A percentile compares a stretch with the other conserved stretches of the same genome.
These are phyloP conservation scores for Biscogniauxia sp. DNA, from an alignment of 2,329 filamentous ascomycete genomes.

Conservation along the genomic window DNA sequence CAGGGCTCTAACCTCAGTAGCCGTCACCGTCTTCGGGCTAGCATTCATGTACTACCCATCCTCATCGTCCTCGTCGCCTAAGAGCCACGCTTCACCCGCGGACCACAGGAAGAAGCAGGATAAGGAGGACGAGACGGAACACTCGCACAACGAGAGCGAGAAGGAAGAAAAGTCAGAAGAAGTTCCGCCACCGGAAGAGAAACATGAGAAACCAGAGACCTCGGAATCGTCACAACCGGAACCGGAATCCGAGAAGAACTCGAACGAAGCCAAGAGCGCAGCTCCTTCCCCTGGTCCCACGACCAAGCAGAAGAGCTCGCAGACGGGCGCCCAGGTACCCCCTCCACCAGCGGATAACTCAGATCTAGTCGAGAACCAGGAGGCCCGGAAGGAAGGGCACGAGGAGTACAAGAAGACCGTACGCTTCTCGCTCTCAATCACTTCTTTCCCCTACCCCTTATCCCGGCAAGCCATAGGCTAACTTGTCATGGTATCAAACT, in stretches of 20 bases:
- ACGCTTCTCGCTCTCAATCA: background rate
- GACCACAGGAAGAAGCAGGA: constrained; percentile 2
- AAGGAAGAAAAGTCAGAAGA: background rate
- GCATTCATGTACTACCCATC: constrained; percentile 19
- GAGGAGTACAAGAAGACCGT: constrained; percentile 23
- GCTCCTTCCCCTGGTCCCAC: constrained; percentile 1
- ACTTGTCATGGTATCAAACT: background rate
- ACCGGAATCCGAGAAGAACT: background rate
- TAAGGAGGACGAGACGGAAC: background rate
- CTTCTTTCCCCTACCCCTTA: background rate
- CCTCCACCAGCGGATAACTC: constrained; percentile 18
- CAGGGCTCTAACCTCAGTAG: constrained; percentile 25
- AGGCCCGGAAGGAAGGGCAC: constrained; percentile 22
- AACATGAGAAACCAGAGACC: background rate
- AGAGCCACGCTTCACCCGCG: background rate
- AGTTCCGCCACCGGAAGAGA: background rate
- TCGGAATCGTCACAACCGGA: background rate
- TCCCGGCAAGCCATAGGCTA: background rate
- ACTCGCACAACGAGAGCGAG: background rate
- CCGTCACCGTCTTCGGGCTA: constrained; percentile 19
- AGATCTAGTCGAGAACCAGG: constrained; percentile 15
- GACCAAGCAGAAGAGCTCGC: constrained; percentile 1
- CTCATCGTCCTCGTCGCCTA: constrained; percentile 4
- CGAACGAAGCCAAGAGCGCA: constrained; percentile 4
- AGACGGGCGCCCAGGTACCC: constrained; percentile 16